Base-by-base conservation (phyloP, 2,329 filamentous ascomycete genomes). In the Aspergillus ochraceus region DNA sequence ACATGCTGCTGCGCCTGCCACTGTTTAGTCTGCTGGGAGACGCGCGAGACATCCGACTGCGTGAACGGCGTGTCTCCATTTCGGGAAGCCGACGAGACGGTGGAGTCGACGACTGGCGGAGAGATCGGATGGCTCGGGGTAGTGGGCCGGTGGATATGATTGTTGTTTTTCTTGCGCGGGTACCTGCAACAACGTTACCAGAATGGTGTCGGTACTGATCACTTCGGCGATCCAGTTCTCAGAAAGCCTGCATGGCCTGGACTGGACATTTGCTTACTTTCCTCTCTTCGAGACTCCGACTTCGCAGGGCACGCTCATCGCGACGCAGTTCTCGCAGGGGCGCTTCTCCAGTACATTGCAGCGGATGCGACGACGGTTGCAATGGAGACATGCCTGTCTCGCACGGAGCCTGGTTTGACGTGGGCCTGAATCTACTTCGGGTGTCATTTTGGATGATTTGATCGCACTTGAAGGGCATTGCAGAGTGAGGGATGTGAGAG, bases 271-370 rank as follows among this genome's bases (percentile, higher is more conserved):
- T 49, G 55, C 70, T 58, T 76, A 79, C 73, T 79, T 80, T 58
- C 78, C 79, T 49, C 78, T 71, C 55, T 74, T 72, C 2, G 78
- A 80, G 30, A 77, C 67, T 24, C 78, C 74, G 51, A 79, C 68
- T 64, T 80, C 77, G 62, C 78, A 81, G 10, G 70, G 58, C 2
- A 74, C 67, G 52, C 74, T 72, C 53, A 71, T 71, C 4, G 72
- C 61, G 32, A 71, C 64, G 57, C 79, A 81, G 57, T 80, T 80
- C 42, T 70, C 67, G 60, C 78, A 81, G 6, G 78, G 78, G n/a
- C 73, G 77, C 57, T 66, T 69, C 49, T 80, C 76, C 12, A 77
- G 71, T n/a, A 80, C 79, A 69, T 81, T 76, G 62, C 79, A 81
- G 55, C 77, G 77, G 39, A 81, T 78, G 36, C 78, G 73, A 32